A percentile compares a stretch with the other conserved stretches of the same genome.
Evolutionary conservation across 2,329 filamentous ascomycete genomes (phyloP).

Genomic region (Malbranchea cinnamomea): DNA sequence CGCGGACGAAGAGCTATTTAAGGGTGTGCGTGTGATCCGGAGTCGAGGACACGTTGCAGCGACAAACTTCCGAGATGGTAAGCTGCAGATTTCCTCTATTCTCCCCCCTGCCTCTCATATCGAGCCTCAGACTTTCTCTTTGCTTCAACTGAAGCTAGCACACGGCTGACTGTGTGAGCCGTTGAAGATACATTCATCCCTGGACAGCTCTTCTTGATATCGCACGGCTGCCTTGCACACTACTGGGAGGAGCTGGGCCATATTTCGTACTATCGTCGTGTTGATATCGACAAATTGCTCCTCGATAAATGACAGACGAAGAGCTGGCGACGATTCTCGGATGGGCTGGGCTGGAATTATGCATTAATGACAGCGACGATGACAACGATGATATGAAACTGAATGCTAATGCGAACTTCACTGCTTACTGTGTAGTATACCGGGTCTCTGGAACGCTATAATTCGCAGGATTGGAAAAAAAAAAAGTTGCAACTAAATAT

Average conservation of each 20-base stretch:
- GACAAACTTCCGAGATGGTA: constrained; percentile 56
- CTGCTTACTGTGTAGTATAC: no score
- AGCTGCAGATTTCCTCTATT: constrained; percentile 21
- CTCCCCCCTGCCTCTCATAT: constrained; percentile 1
- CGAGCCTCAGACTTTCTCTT: neutral
- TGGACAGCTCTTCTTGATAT: constrained; percentile 64
- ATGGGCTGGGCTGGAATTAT: no score
- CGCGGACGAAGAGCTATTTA: constrained; percentile 52
- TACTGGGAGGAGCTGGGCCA: constrained; percentile 53
- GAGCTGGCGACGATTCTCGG: no score
- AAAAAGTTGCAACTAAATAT: no score
- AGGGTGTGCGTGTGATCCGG: constrained; percentile 57
- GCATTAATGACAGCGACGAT: no score
- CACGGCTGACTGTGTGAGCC: neutral
- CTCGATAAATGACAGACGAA: constrained; percentile 9
- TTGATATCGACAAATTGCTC: constrained; percentile 28
- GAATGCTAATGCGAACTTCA: no score
- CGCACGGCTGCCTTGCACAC: constrained; percentile 61
- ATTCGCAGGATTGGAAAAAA: no score
- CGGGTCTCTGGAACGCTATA: no score
- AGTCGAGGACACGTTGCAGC: constrained; percentile 66
- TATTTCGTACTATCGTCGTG: constrained; percentile 29
- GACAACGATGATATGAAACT: no score
- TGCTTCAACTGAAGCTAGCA: constrained; percentile 1
- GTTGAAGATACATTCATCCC: constrained; percentile 55